Conservation (phyloP, 768 basidiomycete species). For the Exsudoporus frostii region DNA sequence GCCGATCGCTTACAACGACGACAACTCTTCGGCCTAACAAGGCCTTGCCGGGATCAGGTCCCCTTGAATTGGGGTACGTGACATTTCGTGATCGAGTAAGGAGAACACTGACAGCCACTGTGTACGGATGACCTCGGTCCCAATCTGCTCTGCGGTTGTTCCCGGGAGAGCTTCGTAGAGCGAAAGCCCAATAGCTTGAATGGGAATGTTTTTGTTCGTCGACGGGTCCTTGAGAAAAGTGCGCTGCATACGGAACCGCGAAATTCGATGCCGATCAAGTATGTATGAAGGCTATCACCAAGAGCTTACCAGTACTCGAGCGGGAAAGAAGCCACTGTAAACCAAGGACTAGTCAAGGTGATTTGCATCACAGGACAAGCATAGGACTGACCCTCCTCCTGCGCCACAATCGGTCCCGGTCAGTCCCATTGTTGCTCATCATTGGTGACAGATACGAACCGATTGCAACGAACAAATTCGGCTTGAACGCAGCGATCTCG, state of each 20-base stretch:
- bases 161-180: slow-evolving; percentile 89
- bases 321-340: slow-evolving; percentile 89
- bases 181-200: slow-evolving; percentile 94
- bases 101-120: slow-evolving; percentile 82
- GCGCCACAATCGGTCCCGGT: slow-evolving; percentile 4
- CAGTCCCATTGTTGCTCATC: neutral
- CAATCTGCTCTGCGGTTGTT: slow-evolving; percentile 68
- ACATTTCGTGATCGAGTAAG: neutral
- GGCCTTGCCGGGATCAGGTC: slow-evolving; percentile 60
- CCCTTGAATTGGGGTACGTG: slow-evolving; percentile 36
- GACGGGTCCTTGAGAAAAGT: slow-evolving; percentile 77
- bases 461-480: slow-evolving; percentile 83
- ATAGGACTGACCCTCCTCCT: slow-evolving; percentile 76
- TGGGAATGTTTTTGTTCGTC: slow-evolving; percentile 77
- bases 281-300: neutral
- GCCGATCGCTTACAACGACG: slow-evolving; percentile 62
- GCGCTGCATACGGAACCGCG: slow-evolving; percentile 42
- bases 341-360: slow-evolving; percentile 12
- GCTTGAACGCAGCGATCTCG: slow-evolving; percentile 79
- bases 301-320: slow-evolving; percentile 71
- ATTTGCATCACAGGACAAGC: slow-evolving; percentile 12
- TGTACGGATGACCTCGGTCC: slow-evolving; percentile 84
- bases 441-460: slow-evolving; percentile 41
- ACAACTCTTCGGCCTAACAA: slow-evolving; percentile 79
- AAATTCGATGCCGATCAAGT: neutral